These are phyloP conservation scores for Pleurotus pulmonarius DNA, from an alignment of 768 basidiomycete species.

Conservation along the genomic window DNA sequence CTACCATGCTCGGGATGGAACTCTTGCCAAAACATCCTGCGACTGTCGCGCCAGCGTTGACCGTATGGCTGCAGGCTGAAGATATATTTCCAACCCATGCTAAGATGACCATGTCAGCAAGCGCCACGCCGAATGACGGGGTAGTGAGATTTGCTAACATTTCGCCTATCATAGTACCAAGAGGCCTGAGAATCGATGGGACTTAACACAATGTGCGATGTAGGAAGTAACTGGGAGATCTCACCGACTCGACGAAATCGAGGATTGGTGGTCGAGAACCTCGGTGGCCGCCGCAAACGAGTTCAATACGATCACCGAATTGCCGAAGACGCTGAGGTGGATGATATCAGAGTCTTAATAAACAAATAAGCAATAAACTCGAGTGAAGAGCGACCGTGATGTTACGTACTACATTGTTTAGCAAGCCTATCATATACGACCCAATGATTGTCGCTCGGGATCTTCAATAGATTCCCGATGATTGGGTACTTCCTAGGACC, in stretches of 20 bases:
- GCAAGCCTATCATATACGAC: conserved; percentile 17
- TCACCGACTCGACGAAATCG: conserved; percentile 31
- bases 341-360: conserved; percentile 29
- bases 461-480: conserved; percentile 20
- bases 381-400: not conserved
- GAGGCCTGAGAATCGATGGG: too few relatives aligned
- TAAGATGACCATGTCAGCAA: conserved; percentile 7
- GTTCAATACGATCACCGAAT: conserved; percentile 32
- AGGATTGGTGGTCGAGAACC: conserved; percentile 35
- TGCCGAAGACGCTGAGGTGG: conserved; percentile 24
- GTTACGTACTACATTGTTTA: conserved; percentile 13
- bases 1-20: conserved; percentile 29
- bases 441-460: conserved; percentile 16
- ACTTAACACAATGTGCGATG: too few relatives aligned
- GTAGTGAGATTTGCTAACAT: too few relatives aligned
- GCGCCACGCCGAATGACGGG: too few relatives aligned
- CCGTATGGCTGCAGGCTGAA: conserved; percentile 37
- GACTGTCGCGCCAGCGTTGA: conserved; percentile 33
- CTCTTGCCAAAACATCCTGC: conserved; percentile 38
- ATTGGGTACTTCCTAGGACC: conserved; percentile 20
- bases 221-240: too few relatives aligned
- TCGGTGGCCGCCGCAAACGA: conserved; percentile 30
- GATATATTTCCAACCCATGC: conserved; percentile 38
- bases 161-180: too few relatives aligned
- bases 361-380: not conserved